These are phyloP conservation scores for Lycium barbarum DNA, from an alignment of 257 asterid species.

Conservation along the genomic window DNA sequence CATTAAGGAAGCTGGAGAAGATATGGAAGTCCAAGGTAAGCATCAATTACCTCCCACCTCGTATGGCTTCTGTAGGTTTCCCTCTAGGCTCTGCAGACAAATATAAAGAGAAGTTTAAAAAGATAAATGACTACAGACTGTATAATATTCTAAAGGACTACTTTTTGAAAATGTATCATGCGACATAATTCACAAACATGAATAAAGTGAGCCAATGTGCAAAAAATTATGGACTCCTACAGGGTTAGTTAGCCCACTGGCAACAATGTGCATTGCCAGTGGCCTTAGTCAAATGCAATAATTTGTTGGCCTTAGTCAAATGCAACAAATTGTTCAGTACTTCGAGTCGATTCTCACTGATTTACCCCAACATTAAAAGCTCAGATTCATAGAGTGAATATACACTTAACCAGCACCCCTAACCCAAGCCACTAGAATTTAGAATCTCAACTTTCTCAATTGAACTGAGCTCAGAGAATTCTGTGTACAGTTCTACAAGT, in stretches of 20 bases:
- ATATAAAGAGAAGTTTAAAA: constrained; percentile 26
- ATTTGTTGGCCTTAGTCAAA: background rate
- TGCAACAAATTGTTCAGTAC: background rate
- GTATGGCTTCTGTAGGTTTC: constrained; percentile 93
- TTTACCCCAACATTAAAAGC: constrained; percentile 2
- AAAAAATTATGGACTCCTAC: background rate
- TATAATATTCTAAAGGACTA: constrained; percentile 10
- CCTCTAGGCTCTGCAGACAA: constrained; percentile 72
- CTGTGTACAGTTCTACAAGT: constrained; percentile 11
- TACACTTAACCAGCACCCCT: constrained; percentile 1
- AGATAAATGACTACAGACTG: background rate
- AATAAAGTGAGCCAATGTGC: background rate
- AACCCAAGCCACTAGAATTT: constrained; percentile 2
- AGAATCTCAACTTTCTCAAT: background rate
- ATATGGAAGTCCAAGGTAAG: constrained; percentile 23
- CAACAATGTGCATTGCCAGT: background rate
- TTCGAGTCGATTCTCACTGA: constrained; percentile 15
- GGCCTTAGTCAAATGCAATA: background rate
- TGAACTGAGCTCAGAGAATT: constrained; percentile 9
- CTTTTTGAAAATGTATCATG: constrained; percentile 10
- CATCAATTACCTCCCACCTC: constrained; percentile 89
- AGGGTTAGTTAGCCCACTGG: background rate
- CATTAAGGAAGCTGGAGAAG: background rate
- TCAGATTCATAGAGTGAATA: constrained; percentile 2
- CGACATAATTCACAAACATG: background rate